A percentile compares a stretch with the other conserved stretches of the same genome.
phyloP scores from a whole-genome alignment of 345 rosid species.

The Microthlaspi erraticum region DNA sequence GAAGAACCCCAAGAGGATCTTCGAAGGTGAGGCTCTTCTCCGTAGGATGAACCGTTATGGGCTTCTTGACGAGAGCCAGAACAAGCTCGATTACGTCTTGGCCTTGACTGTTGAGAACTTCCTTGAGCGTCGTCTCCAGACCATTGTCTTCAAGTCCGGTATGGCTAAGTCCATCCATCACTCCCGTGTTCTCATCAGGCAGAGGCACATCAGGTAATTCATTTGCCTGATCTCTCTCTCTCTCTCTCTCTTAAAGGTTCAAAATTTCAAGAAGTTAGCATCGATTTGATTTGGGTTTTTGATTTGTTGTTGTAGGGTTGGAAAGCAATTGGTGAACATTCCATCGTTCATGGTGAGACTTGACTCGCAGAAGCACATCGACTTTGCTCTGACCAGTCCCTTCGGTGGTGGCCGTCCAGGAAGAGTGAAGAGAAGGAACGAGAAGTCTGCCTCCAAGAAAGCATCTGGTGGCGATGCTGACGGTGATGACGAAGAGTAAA shows the following conservation, averaged over 20 bases:
- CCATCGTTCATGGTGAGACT: constrained; percentile 77
- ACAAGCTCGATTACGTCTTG: constrained; percentile 78
- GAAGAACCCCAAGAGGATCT: constrained; percentile 61
- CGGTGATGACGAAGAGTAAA: constrained; percentile 66
- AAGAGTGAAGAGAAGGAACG: constrained; percentile 74
- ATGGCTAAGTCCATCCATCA: constrained; percentile 78
- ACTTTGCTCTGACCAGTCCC: constrained; percentile 72
- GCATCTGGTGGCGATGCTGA: constrained; percentile 72
- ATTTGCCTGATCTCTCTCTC: background rate
- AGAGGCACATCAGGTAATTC: constrained; percentile 65
- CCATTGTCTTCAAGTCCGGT: constrained; percentile 68
- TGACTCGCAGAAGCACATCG: constrained; percentile 73
- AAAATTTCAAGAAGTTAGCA: no score
- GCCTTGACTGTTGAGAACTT: constrained; percentile 74
- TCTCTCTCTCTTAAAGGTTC: no score
- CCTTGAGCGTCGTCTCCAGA: constrained; percentile 74
- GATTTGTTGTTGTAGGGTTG: constrained; percentile 49
- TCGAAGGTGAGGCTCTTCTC: constrained; percentile 69
- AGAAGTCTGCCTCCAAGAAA: constrained; percentile 70
- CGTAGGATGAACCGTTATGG: constrained; percentile 69
- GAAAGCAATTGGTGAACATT: constrained; percentile 73
- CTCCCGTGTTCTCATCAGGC: constrained; percentile 71
- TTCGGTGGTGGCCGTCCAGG: constrained; percentile 75
- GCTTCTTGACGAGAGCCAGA: constrained; percentile 70
- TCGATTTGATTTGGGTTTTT: background rate